Evolutionary conservation across 768 basidiomycete genomes (phyloP), one percentile per base, ranked within the genome.

Genomic region (Pulveroboletus sp.): DNA sequence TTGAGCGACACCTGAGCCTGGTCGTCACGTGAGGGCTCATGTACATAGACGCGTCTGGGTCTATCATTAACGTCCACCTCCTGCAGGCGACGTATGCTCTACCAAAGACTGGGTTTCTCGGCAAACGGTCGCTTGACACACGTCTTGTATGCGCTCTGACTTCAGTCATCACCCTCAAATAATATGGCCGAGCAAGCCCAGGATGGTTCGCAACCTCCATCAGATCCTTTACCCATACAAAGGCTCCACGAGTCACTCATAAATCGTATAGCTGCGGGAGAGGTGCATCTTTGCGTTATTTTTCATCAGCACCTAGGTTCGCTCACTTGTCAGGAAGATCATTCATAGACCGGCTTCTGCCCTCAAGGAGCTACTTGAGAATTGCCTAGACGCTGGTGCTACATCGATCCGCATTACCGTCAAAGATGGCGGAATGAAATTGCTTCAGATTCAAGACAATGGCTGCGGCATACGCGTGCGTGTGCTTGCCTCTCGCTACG

Each of bases 361-460:
- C 2, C 76, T 99, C 47, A 99, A 99, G 66, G 96, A 98, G 66
- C 76, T 98, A 1, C 73, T 99, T 13, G 96, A 99, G 69, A 98
- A 99, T 58, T 78, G 85, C 18, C 76, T 99, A n/a, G 96, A 99
- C 70, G 96, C 96, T 0, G 86, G 90, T 0, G 75, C 91, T 21
- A 93, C 89, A 0, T 83, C 83, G 0, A 92, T 98, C 63, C 83
- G 86, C 33, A 74, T 98, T 46, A 89, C 84, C 0, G 77, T 94
- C 57, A 97, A 96, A 69, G 95, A 99, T 55, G 96, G 95, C 1
- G 96, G 96, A 4, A 73, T 97, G 74, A 98, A 95, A 65, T 72
- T 94, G 14, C 77, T 98, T 33, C 92, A 96, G 69, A 94, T 98
- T 46, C 89, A 93, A 61, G 96, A 99, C 63, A 96, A 99, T 64